Base-by-base conservation (phyloP, 1,139 yeast species). In the Tardiomyces depauwii region DNA sequence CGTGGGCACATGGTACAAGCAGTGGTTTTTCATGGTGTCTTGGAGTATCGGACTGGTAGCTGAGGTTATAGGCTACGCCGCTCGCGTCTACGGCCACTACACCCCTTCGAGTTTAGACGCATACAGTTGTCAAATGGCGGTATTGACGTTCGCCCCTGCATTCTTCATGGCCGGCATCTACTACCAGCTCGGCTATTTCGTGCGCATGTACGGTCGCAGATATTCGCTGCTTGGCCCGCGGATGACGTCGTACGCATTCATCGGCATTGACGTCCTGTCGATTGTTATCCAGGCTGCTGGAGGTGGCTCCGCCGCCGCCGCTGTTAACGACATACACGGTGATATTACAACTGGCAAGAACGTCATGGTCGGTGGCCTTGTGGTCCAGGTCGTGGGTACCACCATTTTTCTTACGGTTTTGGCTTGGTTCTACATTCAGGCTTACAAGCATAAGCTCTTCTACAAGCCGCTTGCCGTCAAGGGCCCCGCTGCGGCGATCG, bases 151-250 rank as follows among this genome's bases (percentile, higher is more conserved):
- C 45, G 91, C 88, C 0, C 96, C 96, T 0, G 91, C 91, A 6
- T 87, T 89, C 61, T 72, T 85, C 46, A 84, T 86, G 88, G 96
- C 84, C 2, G 96, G 95, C 4, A 71, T 88, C 9, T 88, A 88
- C 64, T 84, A 77, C 57, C 66, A 82, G 45, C 71, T 87, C 56
- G 93, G 88, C 3, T 87, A 85, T 62, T 55, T 83, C 51, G 77
- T 83, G 42, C 77, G 82, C 45, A 68, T 85, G 7, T 83, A 78
- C 61, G 94, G 95, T 6, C 68, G 76, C 44, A 62, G 71, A 40
- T 80, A 68, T 55, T 78, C 93, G 1, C 58, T 74, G 0, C 62
- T 88, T 49, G 76, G 73, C 53, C 96, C 96, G 2, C 77, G 83
- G 78, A 73, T 76, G 62, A 88, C 87, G 62, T 75, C 88, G 0